Conservation (phyloP, 179 eudicot genomes). For the Heliamphora pulchella region DNA sequence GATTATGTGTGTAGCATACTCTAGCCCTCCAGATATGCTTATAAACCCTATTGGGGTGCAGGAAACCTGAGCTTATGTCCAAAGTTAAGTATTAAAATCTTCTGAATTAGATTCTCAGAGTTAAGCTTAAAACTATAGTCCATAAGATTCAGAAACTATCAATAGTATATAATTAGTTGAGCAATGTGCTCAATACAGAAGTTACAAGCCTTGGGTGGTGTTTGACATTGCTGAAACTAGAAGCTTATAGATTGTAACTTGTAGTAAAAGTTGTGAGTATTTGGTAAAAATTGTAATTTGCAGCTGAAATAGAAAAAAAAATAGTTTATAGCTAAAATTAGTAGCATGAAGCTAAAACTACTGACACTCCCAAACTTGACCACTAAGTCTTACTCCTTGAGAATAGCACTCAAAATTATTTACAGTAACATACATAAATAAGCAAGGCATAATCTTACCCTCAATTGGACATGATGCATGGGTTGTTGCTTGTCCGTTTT, state of each 20-base stretch:
- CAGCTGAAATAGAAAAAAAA: background rate
- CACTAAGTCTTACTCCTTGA: background rate
- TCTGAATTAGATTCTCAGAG: background rate
- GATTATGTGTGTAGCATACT: background rate
- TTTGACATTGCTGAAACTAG: too few relatives aligned
- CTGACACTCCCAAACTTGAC: background rate
- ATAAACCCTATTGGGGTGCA: background rate
- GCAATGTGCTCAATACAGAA: too few relatives aligned
- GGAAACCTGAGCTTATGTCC: background rate
- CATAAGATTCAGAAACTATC: background rate
- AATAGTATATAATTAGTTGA: background rate
- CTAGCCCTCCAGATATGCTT: background rate
- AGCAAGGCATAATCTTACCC: conserved; percentile 34
- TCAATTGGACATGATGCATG: conserved; percentile 61
- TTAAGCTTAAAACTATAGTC: background rate
- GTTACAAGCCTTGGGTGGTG: too few relatives aligned
- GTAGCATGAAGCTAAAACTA: too few relatives aligned
- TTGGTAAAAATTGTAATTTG: background rate
- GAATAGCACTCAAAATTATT: background rate
- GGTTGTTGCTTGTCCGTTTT: conserved; percentile 52
- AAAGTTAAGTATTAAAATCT: background rate
- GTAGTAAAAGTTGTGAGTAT: too few relatives aligned
- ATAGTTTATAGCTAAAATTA: background rate
- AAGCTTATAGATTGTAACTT: too few relatives aligned
- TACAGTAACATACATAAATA: background rate